Base-by-base conservation (phyloP, 148 eudicot species). In the Nepenthes mirabilis region DNA sequence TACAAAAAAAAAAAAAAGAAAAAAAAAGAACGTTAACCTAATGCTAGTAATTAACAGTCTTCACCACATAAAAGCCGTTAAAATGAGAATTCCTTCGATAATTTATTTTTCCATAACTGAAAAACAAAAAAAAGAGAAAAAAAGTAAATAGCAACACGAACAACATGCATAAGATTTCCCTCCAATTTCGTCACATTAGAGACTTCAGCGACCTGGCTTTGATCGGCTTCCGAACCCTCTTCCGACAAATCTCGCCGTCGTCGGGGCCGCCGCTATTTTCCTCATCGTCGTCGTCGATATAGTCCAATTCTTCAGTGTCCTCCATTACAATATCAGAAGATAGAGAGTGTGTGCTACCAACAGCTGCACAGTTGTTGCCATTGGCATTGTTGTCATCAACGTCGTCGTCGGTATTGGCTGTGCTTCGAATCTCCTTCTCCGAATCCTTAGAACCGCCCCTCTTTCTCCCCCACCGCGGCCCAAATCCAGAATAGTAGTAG, bases 401-500 rank as follows among this genome's bases (percentile, higher is more conserved):
- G 23, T 23, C 23, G 45, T 8, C 45, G 6, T 40, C 45, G 8
- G 45, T 40, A 3, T 40, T 8, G 8, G 8, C 45, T 4, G 8
- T 40, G 6, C 8, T 40, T 8, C 8, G 6, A 4, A 40, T 3
- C 45, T 40, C 45, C 4, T 4, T 8, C 45, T 40, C 8, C 6
- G 45, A 40, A 40, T 4, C 4, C 4, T 40, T 40, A 4, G 45
- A 40, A 4, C 45, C 66, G 36, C 82, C 73, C 70, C 77, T 72
- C 57, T 47, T 77, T 61, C 79, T 79, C 33, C 80, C 81, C 90
- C 95, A 81, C 1, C 70, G 60, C 11, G 97, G 97, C 1, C 90
- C 90, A 36, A 83, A 90, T 49, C 95, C 97, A 0, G 86, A 69
- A 58, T 86, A 90, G 55, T 83, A 83, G 67, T 82, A 86, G 47